Base-by-base conservation (phyloP, 164 flowering plant genomes). In the Magnolia changhungtana region DNA sequence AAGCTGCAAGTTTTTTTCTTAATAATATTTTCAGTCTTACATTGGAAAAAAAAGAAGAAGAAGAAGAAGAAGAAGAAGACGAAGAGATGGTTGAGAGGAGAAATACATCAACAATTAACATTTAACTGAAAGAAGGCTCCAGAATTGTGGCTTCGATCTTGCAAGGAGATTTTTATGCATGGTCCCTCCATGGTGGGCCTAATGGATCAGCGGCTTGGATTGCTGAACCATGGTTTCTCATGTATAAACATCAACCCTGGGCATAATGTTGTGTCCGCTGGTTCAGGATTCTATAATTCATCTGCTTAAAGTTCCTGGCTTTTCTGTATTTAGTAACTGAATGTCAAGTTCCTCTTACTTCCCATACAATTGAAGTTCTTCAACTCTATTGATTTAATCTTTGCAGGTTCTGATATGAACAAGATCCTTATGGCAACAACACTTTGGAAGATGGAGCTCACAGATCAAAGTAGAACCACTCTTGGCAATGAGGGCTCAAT, bases 361-460 rank as follows among this genome's bases (percentile, higher is more conserved):
- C 61, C 61, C 61, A 55, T 13, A 10, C 18, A 37, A 37, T 37
- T 29, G 50, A 11, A 31, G 71, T 14, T 68, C 50, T 68, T 37
- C 66, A 50, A 13, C 51, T 50, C 21, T 21, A 19, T 37, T 37
- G 45, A 37, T 50, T 49, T 20, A 8, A n/a, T 8, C 63, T 78
- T 74, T 83, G 67, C 87, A 94, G 98, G 98, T 67, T 90, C 98
- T 37, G 95, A 91, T 73, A 94, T 92, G 96, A 85, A 85, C 77
- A 94, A 90, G 84, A 87, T 94, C 76, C 90, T 94, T 50, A 89
- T 92, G 95, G 97, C 98, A 71, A 90, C 92, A 4, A 91, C 97
- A 75, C 82, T 94, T 72, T 91, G 93, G 79, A 90, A 89, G 71
- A 86, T 94, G 89, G 91, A 88, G 81, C 93, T 91, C 50, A 91